These are phyloP conservation scores for Mucor piriformis DNA, from an alignment of 371 early-diverging fungal species.

Conservation along the genomic window DNA sequence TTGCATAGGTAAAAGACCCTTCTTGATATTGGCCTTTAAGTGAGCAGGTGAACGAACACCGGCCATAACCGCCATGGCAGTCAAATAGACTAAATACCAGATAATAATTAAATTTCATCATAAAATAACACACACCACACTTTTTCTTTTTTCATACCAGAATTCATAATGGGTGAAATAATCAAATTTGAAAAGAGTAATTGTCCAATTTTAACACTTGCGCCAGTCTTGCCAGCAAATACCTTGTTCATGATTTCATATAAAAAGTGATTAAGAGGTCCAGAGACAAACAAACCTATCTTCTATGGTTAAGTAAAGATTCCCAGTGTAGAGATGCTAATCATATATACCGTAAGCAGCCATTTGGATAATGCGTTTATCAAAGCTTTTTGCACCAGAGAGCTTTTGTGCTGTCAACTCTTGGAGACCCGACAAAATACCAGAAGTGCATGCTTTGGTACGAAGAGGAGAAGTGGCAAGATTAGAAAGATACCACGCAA, in stretches of 20 bases:
- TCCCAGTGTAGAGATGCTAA: not conserved
- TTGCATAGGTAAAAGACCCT: conserved; percentile 74
- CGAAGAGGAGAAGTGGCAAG: conserved; percentile 70
- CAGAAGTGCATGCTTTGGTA: conserved; percentile 83
- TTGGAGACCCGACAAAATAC: conserved; percentile 73
- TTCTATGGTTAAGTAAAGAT: not conserved
- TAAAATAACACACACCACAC: not conserved
- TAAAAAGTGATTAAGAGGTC: conserved; percentile 73
- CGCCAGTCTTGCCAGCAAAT: conserved; percentile 63
- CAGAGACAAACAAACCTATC: conserved; percentile 62
- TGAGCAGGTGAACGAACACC: conserved; percentile 63
- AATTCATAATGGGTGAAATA: conserved; percentile 80
- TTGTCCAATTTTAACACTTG: conserved; percentile 60
- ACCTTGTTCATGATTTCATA: conserved; percentile 68
- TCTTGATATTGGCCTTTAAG: conserved; percentile 56
- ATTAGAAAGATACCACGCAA: conserved; percentile 65
- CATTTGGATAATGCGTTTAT: conserved; percentile 79
- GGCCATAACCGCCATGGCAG: conserved; percentile 82
- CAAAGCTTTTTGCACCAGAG: conserved; percentile 62
- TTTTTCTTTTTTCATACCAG: conserved; percentile 51
- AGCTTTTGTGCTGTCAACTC: conserved; percentile 77
- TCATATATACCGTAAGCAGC: conserved; percentile 68
- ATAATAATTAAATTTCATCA: not conserved
- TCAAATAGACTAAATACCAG: conserved; percentile 65
- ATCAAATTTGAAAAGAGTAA: conserved; percentile 71